Base-by-base conservation (phyloP, 495 filamentous ascomycete species). In the Aspergillus mulundensis region DNA sequence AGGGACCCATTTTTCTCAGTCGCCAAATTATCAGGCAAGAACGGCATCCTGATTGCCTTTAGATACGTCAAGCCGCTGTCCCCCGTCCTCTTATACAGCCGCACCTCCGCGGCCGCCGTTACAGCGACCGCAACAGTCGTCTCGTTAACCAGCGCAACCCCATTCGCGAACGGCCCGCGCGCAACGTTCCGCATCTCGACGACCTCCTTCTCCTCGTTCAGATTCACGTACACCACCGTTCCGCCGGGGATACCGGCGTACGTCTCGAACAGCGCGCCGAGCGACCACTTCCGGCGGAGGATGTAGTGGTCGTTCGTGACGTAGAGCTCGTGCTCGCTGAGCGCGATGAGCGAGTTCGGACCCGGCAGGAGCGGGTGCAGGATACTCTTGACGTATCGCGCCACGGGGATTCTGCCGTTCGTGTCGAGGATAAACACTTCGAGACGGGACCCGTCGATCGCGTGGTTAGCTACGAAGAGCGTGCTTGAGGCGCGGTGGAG, bases 231-330 rank as follows among this genome's bases (percentile, higher is more conserved):
- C 2, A 72, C 62, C 1, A 78, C 58, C 3, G 61, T 66, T 7
- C 69, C 72, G 18, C 68, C 57, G 0, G 71, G 74, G 11, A 72
- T 49, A 0, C 56, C 68, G 7, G 66, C 52, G 45, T 67, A 70
- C 11, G 73, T 75, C 58, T 80, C 77, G 0, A 69, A 0, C 19
- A 47, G 50, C 1, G 64, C 49, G 0, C 73, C 55, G 0, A 62
- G 1, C 1, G 61, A 60, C 7, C 50, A 47, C 0, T 68, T 40
- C 14, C 59, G 38, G 2, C 50, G 42, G 20, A 57, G 57, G 54
- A 77, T 66, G 45, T 60, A 62, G 63, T 83, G 78, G 61, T 81
- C 79, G 58, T 81, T 83, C 24, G 76, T 81, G 7, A 80, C 68
- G 59, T 77, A 77, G 51, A 83, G 61, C 16, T 75, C 71, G n/a